phyloP scores from a whole-genome alignment of 179 eudicot species.

The Silene noctiflora region DNA sequence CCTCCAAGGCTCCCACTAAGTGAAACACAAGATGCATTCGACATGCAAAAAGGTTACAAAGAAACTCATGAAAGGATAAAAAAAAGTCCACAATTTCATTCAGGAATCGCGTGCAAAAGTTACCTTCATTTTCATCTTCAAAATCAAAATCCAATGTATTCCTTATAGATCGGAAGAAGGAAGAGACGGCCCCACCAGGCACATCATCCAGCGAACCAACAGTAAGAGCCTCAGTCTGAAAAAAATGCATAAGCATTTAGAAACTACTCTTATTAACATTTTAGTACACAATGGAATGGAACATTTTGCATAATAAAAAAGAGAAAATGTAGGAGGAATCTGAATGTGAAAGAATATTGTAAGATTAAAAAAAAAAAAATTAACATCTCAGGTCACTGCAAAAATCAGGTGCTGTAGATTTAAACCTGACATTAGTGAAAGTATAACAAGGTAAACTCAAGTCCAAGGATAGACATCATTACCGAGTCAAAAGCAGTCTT shows the following conservation, averaged over 20 bases:
- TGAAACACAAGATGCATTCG: background rate
- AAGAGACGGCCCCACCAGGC: constrained; percentile 59
- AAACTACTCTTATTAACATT: constrained; percentile 5
- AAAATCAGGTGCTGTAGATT: background rate
- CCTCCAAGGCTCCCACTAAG: background rate
- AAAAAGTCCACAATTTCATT: background rate
- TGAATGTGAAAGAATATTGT: background rate
- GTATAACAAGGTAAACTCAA: constrained; percentile 9
- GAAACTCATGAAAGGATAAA: background rate
- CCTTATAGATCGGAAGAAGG: constrained; percentile 81
- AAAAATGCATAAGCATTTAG: constrained; percentile 8
- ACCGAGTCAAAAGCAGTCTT: constrained; percentile 84
- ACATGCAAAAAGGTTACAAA: background rate
- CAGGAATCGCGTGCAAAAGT: constrained; percentile 10
- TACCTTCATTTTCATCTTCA: constrained; percentile 96
- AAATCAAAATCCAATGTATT: constrained; percentile 94
- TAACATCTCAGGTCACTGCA: background rate
- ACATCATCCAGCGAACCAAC: constrained; percentile 90
- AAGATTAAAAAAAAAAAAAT: background rate
- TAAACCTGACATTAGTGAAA: background rate
- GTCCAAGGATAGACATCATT: constrained; percentile 18
- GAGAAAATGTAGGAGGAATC: background rate
- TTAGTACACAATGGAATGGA: background rate
- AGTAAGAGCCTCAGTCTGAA: constrained; percentile 72
- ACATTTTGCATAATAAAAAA: background rate